Evolutionary conservation across 2,329 filamentous ascomycete species (phyloP).

Genomic region (Coleophoma crateriformis): DNA sequence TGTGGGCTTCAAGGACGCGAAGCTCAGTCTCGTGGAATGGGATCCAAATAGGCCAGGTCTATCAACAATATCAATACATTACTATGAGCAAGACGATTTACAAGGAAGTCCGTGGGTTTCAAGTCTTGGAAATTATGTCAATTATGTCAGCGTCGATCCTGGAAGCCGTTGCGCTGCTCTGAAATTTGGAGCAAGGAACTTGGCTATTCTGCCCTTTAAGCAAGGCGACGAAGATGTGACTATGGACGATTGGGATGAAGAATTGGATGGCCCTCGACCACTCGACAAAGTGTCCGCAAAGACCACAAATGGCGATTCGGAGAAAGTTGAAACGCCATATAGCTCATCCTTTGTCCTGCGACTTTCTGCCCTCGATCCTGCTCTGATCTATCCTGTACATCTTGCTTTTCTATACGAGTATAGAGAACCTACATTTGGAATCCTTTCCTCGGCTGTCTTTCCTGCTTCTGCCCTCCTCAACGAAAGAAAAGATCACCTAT

Average conservation of each 20-base stretch:
- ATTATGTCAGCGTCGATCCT: conserved; percentile 81
- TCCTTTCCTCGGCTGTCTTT: conserved; percentile 72
- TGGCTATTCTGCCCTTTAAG: conserved; percentile 91
- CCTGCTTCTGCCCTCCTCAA: conserved; percentile 68
- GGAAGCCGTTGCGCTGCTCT: conserved; percentile 89
- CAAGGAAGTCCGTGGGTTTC: conserved; percentile 77
- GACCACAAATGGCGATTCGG: conserved; percentile 17
- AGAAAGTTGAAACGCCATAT: conserved; percentile 61
- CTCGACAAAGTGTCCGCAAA: conserved; percentile 35
- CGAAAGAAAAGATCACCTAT: conserved; percentile 77
- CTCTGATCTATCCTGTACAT: conserved; percentile 82
- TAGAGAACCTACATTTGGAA: conserved; percentile 93
- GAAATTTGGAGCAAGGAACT: conserved; percentile 82
- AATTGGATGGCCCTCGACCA: conserved; percentile 64
- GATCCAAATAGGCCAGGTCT: conserved; percentile 74
- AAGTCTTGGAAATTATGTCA: conserved; percentile 69
- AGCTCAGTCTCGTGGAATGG: conserved; percentile 92
- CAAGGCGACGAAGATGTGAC: conserved; percentile 82
- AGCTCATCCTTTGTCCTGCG: conserved; percentile 88
- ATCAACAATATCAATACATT: conserved; percentile 90
- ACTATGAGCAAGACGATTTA: conserved; percentile 92
- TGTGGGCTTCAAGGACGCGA: conserved; percentile 82
- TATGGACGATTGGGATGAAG: conserved; percentile 86
- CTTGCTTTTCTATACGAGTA: conserved; percentile 95
- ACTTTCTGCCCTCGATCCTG: conserved; percentile 81